phyloP scores from a whole-genome alignment of 176 grass and related monocot genomes.

The Pontederia crassipes region DNA sequence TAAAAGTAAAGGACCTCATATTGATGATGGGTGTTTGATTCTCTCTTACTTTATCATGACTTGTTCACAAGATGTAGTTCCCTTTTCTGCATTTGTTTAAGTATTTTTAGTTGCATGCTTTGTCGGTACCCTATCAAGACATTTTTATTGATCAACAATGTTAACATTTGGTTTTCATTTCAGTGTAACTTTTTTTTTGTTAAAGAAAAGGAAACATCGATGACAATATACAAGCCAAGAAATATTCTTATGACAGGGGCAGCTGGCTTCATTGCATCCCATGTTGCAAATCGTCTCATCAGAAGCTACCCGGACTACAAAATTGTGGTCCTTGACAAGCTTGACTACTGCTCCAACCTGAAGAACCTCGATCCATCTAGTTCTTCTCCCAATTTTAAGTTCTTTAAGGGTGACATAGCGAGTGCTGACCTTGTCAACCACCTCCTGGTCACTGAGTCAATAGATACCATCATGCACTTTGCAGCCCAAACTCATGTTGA shows the following conservation, averaged over 20 bases:
- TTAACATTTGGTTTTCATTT: background rate
- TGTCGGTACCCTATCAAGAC: no score
- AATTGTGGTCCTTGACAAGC: constrained; percentile 21
- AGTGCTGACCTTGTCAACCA: constrained; percentile 16
- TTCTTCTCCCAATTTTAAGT: constrained; percentile 10
- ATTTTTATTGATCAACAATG: background rate
- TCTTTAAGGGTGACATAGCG: constrained; percentile 11
- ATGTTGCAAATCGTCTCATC: constrained; percentile 15
- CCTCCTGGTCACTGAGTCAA: constrained; percentile 15
- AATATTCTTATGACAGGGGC: constrained; percentile 20
- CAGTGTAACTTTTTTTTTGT: background rate
- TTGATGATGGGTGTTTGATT: no score
- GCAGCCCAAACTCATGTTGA: constrained; percentile 21
- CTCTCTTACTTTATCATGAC: no score
- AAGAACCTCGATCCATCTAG: constrained; percentile 9
- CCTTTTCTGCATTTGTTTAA: no score
- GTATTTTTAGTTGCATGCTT: no score
- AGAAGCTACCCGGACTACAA: constrained; percentile 20
- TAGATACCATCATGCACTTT: constrained; percentile 22
- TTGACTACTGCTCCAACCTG: constrained; percentile 23
- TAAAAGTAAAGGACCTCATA: no score
- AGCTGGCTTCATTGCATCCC: constrained; percentile 20
- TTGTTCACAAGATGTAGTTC: no score
- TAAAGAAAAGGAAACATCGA: background rate
- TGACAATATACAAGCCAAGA: constrained; percentile 9